Percentiles rank a stretch among this genome's conserved stretches.
Conservation (phyloP, 176 grass and related monocot genomes). For the Ananas comosus region DNA sequence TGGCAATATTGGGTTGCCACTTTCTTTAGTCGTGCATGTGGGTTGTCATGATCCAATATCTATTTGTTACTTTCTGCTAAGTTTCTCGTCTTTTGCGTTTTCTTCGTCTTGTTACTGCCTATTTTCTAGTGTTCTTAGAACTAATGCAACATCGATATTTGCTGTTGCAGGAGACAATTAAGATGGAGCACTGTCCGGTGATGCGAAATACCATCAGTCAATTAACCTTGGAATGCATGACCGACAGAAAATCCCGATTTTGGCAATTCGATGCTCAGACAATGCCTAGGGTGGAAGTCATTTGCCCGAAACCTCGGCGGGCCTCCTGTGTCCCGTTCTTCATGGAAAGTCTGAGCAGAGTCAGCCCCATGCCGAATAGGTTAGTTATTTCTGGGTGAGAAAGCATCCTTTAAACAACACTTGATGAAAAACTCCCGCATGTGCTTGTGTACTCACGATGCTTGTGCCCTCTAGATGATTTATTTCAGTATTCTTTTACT, state of each 20-base stretch:
- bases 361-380: constrained; percentile 35
- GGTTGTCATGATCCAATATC: no score
- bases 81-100: neutral
- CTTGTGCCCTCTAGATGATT: no score
- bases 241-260: constrained; percentile 71
- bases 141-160: neutral
- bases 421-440: no score
- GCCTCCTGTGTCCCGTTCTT: constrained; percentile 19
- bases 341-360: constrained; percentile 30
- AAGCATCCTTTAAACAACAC: neutral
- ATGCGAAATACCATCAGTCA: constrained; percentile 28
- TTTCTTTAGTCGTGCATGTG: no score
- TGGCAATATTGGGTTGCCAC: no score
- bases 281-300: constrained; percentile 31
- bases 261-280: constrained; percentile 59
- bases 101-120: neutral
- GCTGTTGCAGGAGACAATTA: constrained; percentile 5
- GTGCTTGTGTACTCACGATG: no score
- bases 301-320: constrained; percentile 67
- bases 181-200: constrained; percentile 44
- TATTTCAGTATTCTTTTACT: no score
- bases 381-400: constrained; percentile 11
- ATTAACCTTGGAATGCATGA: constrained; percentile 26
- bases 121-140: neutral
- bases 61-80: no score